A percentile compares a stretch with the other conserved stretches of the same genome.
Evolutionary conservation across 2,329 filamentous ascomycete species (phyloP).

Genomic region (Trichoderma sp.): DNA sequence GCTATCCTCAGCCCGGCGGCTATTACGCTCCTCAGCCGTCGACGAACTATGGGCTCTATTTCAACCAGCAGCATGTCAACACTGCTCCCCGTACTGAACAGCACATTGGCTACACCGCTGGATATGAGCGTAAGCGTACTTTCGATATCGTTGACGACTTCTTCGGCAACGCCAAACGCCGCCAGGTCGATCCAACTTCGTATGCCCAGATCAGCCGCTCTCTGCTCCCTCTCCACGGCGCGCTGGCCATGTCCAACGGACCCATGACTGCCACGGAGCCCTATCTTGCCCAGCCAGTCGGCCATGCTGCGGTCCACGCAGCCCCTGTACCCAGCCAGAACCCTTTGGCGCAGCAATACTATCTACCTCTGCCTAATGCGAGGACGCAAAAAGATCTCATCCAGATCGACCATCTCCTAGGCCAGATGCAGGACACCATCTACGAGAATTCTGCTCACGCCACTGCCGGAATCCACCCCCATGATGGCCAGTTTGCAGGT

Average conservation of each 20-base stretch:
- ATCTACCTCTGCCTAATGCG: conserved; percentile 84
- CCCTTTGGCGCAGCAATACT: conserved; percentile 70
- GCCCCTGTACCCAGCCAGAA: conserved; percentile 63
- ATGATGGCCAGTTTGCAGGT: conserved; percentile 65
- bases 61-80: conserved; percentile 66
- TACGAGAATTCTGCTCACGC: conserved; percentile 90
- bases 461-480: conserved; percentile 76
- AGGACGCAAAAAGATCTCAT: conserved; percentile 92
- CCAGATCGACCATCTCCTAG: conserved; percentile 91
- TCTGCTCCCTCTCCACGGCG: conserved; percentile 77
- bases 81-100: conserved; percentile 60
- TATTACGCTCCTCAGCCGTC: conserved; percentile 63
- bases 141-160: conserved; percentile 91
- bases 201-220: conserved; percentile 91
- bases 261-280: conserved; percentile 47
- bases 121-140: conserved; percentile 80
- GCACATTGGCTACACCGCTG: conserved; percentile 63
- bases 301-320: conserved; percentile 56
- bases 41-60: conserved; percentile 75
- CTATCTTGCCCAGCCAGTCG: conserved; percentile 54
- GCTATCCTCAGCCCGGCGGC: conserved; percentile 59
- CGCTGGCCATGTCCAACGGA: conserved; percentile 64
- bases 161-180: conserved; percentile 89
- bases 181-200: conserved; percentile 84
- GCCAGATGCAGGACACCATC: conserved; percentile 94